A percentile compares a stretch with the other conserved stretches of the same genome.
These are phyloP conservation scores for Cantharellus anzutake DNA, from an alignment of 768 basidiomycete species.

Conservation along the genomic window DNA sequence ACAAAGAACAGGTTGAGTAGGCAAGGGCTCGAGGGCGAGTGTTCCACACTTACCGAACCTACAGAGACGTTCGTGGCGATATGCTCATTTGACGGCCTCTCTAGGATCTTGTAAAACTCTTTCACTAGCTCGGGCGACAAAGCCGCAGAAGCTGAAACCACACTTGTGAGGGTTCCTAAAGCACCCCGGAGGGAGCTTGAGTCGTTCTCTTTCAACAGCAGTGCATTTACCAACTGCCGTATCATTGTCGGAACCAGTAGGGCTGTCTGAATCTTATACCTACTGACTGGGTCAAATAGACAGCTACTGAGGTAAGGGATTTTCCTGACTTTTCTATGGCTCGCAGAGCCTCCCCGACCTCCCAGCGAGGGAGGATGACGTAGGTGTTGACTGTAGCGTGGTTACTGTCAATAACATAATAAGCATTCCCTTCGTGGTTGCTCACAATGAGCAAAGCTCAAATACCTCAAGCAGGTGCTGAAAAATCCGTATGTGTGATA, in stretches of 20 bases:
- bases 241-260: neutral
- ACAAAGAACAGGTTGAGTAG: neutral
- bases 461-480: neutral
- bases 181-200: no score
- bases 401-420: neutral
- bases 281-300: no score
- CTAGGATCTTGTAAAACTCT: no score
- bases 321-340: neutral
- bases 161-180: no score
- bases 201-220: neutral
- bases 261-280: neutral
- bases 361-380: neutral
- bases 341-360: neutral
- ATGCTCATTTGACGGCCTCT: no score
- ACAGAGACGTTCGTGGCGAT: no score
- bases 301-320: no score
- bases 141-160: no score
- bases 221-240: neutral
- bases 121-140: no score
- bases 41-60: no score
- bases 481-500: neutral
- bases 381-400: neutral
- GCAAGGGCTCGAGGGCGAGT: neutral
- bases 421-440: neutral
- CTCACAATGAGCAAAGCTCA: neutral